These are phyloP conservation scores for Suillus spraguei DNA, from an alignment of 768 basidiomycete species.

Conservation along the genomic window DNA sequence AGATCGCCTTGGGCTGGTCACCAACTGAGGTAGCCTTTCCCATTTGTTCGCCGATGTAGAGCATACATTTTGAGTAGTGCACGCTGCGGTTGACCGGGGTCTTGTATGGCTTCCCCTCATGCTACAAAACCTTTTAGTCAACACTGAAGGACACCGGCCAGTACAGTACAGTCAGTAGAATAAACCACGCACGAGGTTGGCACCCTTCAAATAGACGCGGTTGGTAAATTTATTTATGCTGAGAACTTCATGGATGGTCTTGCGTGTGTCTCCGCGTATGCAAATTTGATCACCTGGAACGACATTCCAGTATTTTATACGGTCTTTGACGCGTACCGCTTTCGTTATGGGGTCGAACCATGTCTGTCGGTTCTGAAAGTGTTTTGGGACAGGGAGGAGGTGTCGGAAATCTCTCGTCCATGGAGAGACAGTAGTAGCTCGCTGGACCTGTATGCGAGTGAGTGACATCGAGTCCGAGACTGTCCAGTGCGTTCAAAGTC, in stretches of 20 bases:
- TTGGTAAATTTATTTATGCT: slow-evolving; percentile 77
- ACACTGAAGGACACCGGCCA: not conserved
- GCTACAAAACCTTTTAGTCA: slow-evolving; percentile 9
- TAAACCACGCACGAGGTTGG: slow-evolving; percentile 31
- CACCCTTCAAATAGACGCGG: slow-evolving; percentile 56
- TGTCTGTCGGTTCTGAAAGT: slow-evolving; percentile 47
- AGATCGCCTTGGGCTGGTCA: slow-evolving; percentile 40
- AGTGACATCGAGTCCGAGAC: slow-evolving; percentile 28
- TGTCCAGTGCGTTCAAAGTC: not conserved
- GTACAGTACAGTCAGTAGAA: not conserved
- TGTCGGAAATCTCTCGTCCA: slow-evolving; percentile 73
- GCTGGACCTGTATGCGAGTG: slow-evolving; percentile 40
- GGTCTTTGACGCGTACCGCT: slow-evolving; percentile 60
- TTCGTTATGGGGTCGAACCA: slow-evolving; percentile 48
- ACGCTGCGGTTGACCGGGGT: slow-evolving; percentile 40
- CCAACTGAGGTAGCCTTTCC: slow-evolving; percentile 46
- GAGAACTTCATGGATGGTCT: slow-evolving; percentile 66
- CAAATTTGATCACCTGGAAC: slow-evolving; percentile 83
- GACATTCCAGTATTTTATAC: slow-evolving; percentile 87
- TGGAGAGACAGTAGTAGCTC: slow-evolving; percentile 51
- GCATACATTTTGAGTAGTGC: slow-evolving; percentile 81
- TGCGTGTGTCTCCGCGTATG: slow-evolving; percentile 63
- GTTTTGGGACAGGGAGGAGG: slow-evolving; percentile 60
- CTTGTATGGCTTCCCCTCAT: slow-evolving; percentile 26
- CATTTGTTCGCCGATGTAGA: slow-evolving; percentile 70